Evolutionary conservation across 2,329 filamentous ascomycete species (phyloP).

Genomic region (Setomelanomma holmii): DNA sequence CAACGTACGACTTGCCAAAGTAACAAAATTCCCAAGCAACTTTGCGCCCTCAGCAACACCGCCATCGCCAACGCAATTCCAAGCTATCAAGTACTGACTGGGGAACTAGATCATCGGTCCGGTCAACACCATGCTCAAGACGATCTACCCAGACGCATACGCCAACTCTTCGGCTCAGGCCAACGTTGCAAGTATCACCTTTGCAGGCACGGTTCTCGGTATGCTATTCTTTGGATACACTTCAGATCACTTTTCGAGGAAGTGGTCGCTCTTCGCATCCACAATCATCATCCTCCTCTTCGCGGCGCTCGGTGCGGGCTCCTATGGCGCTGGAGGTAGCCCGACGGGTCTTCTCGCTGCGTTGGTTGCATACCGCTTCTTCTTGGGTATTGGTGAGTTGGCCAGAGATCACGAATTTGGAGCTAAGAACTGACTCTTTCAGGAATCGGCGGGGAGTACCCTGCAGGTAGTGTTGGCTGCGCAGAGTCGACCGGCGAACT

Average conservation of each 20-base stretch:
- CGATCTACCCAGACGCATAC: constrained; percentile 75
- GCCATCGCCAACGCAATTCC: not conserved
- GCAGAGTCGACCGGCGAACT: constrained; percentile 86
- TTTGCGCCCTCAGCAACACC: not conserved
- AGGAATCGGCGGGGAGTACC: constrained; percentile 82
- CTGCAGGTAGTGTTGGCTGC: constrained; percentile 81
- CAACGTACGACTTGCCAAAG: constrained; percentile 62
- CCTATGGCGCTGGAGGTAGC: constrained; percentile 76
- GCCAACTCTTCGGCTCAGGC: constrained; percentile 70
- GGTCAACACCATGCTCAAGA: constrained; percentile 76
- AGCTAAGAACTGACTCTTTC: constrained; percentile 4
- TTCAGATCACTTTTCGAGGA: constrained; percentile 84
- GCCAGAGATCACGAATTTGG: not conserved
- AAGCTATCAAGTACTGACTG: constrained; percentile 14
- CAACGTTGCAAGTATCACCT: constrained; percentile 83
- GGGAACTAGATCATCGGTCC: constrained; percentile 76
- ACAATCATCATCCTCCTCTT: constrained; percentile 87
- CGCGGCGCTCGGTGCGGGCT: constrained; percentile 77
- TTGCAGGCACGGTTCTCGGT: constrained; percentile 84
- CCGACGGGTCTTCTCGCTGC: constrained; percentile 76
- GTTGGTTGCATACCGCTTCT: constrained; percentile 83
- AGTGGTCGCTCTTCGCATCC: constrained; percentile 79
- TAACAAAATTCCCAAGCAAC: constrained; percentile 5
- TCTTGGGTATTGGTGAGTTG: constrained; percentile 62
- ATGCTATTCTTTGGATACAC: constrained; percentile 82